Percentiles rank a stretch among this genome's conserved stretches.
Evolutionary conservation across 768 basidiomycete genomes (phyloP).

Genomic region (Clitopilus passeckerianus): DNA sequence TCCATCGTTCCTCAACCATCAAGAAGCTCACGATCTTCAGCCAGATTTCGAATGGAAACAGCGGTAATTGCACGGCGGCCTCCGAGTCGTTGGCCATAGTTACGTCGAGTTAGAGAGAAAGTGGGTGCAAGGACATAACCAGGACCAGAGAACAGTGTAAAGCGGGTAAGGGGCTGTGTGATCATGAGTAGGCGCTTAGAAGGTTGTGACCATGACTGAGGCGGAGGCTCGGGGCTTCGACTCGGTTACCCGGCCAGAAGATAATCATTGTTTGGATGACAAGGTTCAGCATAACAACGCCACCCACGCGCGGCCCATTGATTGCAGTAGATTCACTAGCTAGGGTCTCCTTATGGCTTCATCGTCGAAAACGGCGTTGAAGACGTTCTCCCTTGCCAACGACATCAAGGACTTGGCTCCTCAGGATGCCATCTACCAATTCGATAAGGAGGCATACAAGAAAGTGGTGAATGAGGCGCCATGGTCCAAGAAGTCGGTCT

Average conservation of each 20-base stretch:
- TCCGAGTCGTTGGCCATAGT: not conserved
- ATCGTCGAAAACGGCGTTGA: slow-evolving; percentile 55
- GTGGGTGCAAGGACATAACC: not conserved
- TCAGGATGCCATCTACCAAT: slow-evolving; percentile 78
- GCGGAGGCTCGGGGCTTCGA: not conserved
- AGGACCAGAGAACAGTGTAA: not conserved
- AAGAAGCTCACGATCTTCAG: slow-evolving; percentile 9
- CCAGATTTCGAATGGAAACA: slow-evolving; percentile 14
- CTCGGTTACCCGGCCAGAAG: not conserved
- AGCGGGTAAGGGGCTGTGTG: not conserved
- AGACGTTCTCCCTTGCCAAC: slow-evolving; percentile 71
- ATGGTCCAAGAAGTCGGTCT: slow-evolving; percentile 82
- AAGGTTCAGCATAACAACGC: slow-evolving; percentile 1
- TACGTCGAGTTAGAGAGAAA: not conserved
- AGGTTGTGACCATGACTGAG: not conserved
- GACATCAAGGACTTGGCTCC: slow-evolving; percentile 65
- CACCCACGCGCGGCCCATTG: not conserved
- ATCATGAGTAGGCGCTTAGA: not conserved
- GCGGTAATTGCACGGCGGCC: not conserved
- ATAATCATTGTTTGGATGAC: slow-evolving; percentile 2
- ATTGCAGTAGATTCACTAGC: not conserved
- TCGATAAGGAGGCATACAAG: slow-evolving; percentile 64
- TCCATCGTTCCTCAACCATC: not conserved
- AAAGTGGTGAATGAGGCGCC: slow-evolving; percentile 64
- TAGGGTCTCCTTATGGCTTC: slow-evolving; percentile 6